A percentile compares a stretch with the other conserved stretches of the same genome.
Evolutionary conservation across 805 yeast genomes (phyloP).

Genomic region (Wickerhamomyces tratensis): DNA sequence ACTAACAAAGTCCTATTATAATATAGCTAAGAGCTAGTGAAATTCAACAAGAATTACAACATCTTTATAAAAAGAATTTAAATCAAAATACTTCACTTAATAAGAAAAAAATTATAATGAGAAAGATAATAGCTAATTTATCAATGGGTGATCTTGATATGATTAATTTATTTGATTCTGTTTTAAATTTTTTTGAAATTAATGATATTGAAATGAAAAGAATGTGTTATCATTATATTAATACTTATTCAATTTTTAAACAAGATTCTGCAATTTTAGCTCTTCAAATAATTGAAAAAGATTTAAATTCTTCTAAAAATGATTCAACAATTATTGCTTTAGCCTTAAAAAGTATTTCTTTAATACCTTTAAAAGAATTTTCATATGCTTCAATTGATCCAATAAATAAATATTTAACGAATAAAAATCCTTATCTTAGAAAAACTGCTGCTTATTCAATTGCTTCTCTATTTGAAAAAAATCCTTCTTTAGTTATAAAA

Average conservation of each 20-base stretch:
- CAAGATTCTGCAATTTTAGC: conserved; percentile 49
- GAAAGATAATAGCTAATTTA: conserved; percentile 73
- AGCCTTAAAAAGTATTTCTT: conserved; percentile 54
- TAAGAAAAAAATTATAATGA: conserved; percentile 41
- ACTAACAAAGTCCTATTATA: conserved; percentile 1
- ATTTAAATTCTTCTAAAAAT: conserved; percentile 30
- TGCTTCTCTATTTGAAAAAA: conserved; percentile 54
- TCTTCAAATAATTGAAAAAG: conserved; percentile 43
- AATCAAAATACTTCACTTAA: conserved; percentile 9
- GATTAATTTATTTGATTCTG: conserved; percentile 55
- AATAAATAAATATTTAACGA: conserved; percentile 27
- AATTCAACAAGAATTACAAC: conserved; percentile 21
- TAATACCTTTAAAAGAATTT: conserved; percentile 47
- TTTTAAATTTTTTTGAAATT: conserved; percentile 39
- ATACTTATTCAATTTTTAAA: conserved; percentile 47
- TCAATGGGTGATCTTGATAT: conserved; percentile 78
- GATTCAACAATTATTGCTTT: conserved; percentile 44
- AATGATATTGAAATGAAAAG: conserved; percentile 64
- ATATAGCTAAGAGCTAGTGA: conserved; percentile 19
- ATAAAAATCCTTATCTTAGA: conserved; percentile 49
- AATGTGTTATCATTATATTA: conserved; percentile 59
- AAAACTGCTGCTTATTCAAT: conserved; percentile 64
- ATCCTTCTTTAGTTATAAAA: conserved; percentile 33
- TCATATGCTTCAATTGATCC: conserved; percentile 33
- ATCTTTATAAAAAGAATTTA: conserved; percentile 27